Evolutionary conservation across 1,284 basidiomycete genomes (phyloP), one percentile per base, ranked within the genome.

Genomic region (Apiotrichum sp.): DNA sequence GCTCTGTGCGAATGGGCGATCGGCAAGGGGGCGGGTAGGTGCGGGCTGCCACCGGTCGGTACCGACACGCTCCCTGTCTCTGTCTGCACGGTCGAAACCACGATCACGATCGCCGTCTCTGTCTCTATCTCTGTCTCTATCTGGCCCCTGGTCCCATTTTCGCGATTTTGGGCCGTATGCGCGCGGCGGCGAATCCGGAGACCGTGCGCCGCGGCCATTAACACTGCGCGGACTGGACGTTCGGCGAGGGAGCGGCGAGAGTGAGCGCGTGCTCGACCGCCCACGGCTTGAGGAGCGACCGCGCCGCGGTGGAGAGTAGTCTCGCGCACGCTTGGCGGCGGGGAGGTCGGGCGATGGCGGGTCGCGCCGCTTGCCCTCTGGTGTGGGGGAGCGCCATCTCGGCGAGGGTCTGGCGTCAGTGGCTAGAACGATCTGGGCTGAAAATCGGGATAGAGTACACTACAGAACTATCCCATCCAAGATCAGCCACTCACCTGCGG

Each of bases 201-300:
- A 43, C 6, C 57, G 65, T 22, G 22, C 22, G 40, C 14, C 40
- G 2, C 59, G 50, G 6, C 62, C 60, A n/a, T 57, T 57, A 8
- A 33, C 7, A 9, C 29, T 35, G 22, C 29, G 10, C 14, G 57
- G 47, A 35, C 14, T 14, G 9, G 38, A 14, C 11, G 47, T 40
- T 32, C 16, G 36, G 29, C 47, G 47, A 38, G 36, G 54, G 22
- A 49, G 46, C 5, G 46, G 39, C 14, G 51, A 35, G 10, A 40
- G 47, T 2, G 54, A 50, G 14, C 50, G 47, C 6, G 49, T 35
- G 6, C 47, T 53, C 6, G 52, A 53, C 11, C 52, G 44, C 6
- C 44, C 36, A 10, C 38, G 36, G 39, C 45, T 47, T 0, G 39
- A 38, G 6, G 52, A 53, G n/a, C 52, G 36, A 22, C 22, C 22